These are phyloP conservation scores for Xylariaceae sp. DNA, from an alignment of 2,329 filamentous ascomycete species.

Conservation along the genomic window DNA sequence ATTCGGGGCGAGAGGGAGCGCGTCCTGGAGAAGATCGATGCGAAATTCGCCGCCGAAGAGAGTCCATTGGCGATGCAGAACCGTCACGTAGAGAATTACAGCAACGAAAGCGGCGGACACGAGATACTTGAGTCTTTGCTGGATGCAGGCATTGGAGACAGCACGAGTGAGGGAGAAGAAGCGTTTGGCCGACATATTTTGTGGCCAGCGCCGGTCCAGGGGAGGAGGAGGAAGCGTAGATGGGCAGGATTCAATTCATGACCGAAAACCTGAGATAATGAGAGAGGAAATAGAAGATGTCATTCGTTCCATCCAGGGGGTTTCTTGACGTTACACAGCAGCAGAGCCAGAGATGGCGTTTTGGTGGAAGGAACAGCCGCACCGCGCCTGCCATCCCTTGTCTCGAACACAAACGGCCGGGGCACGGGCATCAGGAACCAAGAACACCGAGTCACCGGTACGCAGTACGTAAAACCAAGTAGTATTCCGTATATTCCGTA, in stretches of 20 bases:
- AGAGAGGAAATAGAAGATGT: too few species aligned
- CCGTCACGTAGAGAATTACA: slow-evolving; percentile 7
- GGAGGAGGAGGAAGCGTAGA: not conserved
- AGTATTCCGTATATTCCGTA: too few species aligned
- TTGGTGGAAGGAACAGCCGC: too few species aligned
- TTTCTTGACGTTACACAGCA: too few species aligned
- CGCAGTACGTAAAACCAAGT: too few species aligned
- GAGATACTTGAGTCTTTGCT: slow-evolving; percentile 12
- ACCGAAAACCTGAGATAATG: not conserved
- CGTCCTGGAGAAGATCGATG: not conserved
- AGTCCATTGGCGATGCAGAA: slow-evolving; percentile 6
- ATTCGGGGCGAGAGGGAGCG: not conserved
- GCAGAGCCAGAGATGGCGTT: too few species aligned
- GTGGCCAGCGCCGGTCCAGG: not conserved
- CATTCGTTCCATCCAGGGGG: too few species aligned
- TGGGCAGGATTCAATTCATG: not conserved
- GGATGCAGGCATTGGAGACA: slow-evolving; percentile 9
- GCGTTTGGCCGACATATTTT: slow-evolving; percentile 8
- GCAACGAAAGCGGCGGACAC: slow-evolving; percentile 4
- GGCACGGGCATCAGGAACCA: too few species aligned
- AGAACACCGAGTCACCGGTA: too few species aligned
- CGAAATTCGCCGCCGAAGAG: not conserved
- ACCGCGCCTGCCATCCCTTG: too few species aligned
- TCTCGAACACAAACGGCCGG: too few species aligned
- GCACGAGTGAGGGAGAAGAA: slow-evolving; percentile 4